Base-by-base conservation (phyloP, 805 yeast species). In the Wickerhamomyces xylosicus region DNA sequence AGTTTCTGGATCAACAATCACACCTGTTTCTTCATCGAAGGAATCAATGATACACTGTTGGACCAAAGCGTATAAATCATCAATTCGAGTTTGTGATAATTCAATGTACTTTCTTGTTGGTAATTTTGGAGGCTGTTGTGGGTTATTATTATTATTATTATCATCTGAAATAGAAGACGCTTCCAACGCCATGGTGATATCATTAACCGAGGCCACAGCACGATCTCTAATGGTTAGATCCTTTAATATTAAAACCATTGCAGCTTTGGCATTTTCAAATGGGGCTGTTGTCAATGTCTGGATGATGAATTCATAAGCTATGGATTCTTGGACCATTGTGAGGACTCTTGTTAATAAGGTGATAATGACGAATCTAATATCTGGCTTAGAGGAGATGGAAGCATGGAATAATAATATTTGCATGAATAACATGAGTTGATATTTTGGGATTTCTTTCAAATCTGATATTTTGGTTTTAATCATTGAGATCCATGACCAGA, bases 231-330 rank as follows among this genome's bases (percentile, higher is more conserved):
- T 48, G 46, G 77, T 56, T 45, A 86, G 64, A 47, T 79, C 85
- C 54, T 81, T 85, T 51, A 86, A 67, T 19, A 85, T 75, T 4
- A 79, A 74, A 15, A 85, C 69, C 29, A 77, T 59, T 3, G 76
- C 76, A 19, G 79, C 66, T 47, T 77, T 76, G 18, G 74, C 72
- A 31, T 71, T 70, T 31, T 69, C 75, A 51, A 69, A 74, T 2
- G 92, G 89, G 51, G 90, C 82, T 37, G 71, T 64, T 21, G 64
- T 61, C 37, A 90, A 63, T 1, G 86, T 68, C 51, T 85, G 86
- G 19, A 66, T 52, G 14, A 85, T 61, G 52, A 82, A 84, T 3
- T 63, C 62, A 57, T 75, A 85, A 0, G 82, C 59, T 11, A 67
- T 58, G 1, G 63, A 62, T 42, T 83, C 85, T 0, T 78, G 72